Evolutionary conservation across 371 early-diverging fungal genomes (phyloP).

Genomic region (Haplosporangium sp.): DNA sequence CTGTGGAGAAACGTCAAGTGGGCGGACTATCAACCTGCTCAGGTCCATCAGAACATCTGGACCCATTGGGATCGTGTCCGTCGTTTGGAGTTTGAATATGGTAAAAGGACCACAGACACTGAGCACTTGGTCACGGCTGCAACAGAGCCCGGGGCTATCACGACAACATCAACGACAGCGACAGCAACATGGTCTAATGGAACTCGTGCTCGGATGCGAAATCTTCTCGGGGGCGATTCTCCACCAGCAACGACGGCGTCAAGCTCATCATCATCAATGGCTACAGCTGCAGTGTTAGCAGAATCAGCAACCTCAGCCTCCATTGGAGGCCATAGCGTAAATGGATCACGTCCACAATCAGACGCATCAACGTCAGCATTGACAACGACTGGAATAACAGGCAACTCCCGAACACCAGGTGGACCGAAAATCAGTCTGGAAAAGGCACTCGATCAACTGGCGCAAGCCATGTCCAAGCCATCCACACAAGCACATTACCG

Average conservation of each 20-base stretch:
- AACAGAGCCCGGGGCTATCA: neutral
- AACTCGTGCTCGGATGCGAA: constrained; percentile 17
- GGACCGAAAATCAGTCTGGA: constrained; percentile 16
- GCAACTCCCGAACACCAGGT: neutral
- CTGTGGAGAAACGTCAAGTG: constrained; percentile 25
- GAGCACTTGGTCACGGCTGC: neutral
- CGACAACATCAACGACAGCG: neutral
- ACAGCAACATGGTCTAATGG: constrained; percentile 10
- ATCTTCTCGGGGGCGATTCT: constrained; percentile 10
- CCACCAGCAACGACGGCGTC: neutral
- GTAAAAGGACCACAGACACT: constrained; percentile 25
- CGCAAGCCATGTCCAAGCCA: constrained; percentile 13
- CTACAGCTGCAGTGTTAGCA: neutral
- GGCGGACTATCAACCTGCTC: constrained; percentile 10
- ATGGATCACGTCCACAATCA: neutral
- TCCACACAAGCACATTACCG: constrained; percentile 6
- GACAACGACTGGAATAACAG: too few relatives aligned
- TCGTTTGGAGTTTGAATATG: constrained; percentile 23
- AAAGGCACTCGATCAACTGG: constrained; percentile 15
- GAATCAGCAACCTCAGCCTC: neutral
- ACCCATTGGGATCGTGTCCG: constrained; percentile 22
- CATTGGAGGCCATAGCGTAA: too few relatives aligned
- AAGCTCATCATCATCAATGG: neutral
- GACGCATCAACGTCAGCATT: too few relatives aligned
- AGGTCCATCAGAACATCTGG: constrained; percentile 25